Conservation (phyloP, 2,329 filamentous ascomycete genomes). For the Fusarium sarcochroum region DNA sequence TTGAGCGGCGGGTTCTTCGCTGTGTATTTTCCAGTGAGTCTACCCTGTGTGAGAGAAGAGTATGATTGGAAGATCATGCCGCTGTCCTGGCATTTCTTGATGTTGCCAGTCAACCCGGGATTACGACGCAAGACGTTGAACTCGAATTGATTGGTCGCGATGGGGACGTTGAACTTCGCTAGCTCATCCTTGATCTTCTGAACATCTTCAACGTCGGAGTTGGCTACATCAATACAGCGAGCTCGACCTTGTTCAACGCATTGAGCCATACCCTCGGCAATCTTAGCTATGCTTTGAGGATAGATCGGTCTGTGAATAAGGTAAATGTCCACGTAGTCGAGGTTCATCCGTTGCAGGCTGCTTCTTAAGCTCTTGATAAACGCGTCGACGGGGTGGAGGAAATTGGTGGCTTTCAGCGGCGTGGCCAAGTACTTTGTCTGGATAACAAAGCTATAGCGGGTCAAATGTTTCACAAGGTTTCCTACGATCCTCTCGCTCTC, state of each 20-base stretch:
- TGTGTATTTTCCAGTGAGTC: slow-evolving; percentile 16
- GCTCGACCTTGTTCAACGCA: slow-evolving; percentile 23
- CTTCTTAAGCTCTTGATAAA: slow-evolving; percentile 19
- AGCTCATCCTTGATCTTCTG: slow-evolving; percentile 19
- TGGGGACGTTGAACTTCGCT: slow-evolving; percentile 25
- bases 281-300: background rate
- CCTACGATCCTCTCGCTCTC: slow-evolving; percentile 22
- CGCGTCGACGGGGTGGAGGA: slow-evolving; percentile 1
- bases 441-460: slow-evolving; percentile 5
- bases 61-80: slow-evolving; percentile 31
- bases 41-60: background rate
- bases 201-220: slow-evolving; percentile 6
- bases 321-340: slow-evolving; percentile 27
- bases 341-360: slow-evolving; percentile 9
- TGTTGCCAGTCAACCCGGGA: slow-evolving; percentile 4
- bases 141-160: slow-evolving; percentile 26
- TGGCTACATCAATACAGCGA: slow-evolving; percentile 10
- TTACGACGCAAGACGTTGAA: slow-evolving; percentile 21
- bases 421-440: slow-evolving; percentile 30
- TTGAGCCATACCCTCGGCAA: slow-evolving; percentile 28
- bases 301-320: slow-evolving; percentile 23
- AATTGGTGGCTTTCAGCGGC: background rate
- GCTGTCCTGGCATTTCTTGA: slow-evolving; percentile 7
- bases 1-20: slow-evolving; percentile 2
- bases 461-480: background rate